Evolutionary conservation across 1,284 basidiomycete species (phyloP), one percentile per base, ranked within the genome.

Genomic region (Sanghuangporus baumii): DNA sequence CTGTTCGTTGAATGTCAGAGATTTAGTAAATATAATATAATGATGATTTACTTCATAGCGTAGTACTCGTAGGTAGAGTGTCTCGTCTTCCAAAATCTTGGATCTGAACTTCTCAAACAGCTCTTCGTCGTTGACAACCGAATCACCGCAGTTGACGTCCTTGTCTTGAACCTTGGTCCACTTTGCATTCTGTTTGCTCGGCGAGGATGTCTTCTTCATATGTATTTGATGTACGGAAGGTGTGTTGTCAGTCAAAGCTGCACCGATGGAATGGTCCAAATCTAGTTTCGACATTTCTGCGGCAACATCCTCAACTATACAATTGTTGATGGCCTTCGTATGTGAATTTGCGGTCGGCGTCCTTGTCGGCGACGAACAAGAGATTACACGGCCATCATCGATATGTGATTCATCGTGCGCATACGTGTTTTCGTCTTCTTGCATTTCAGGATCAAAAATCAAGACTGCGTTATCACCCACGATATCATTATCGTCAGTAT

Each of bases 1-100:
- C 87, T 89, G 67, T 2, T 14, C 26, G 20, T 26, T 18, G 38
- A 23, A 54, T 14, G n/a, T 40, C 12, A 43, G n/a, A 12, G 2
- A 14, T 14, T 51, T 12, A 26, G 51, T 4, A 2, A 37, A 31
- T 31, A 4, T 31, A 4, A 31, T 31, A 31, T 31, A 3, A 31
- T 31, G 26, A n/a, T 26, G 8, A 61, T 74, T 41, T 66, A 84
- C 87, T 77, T 89, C 86, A 68, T 84, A 88, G 31, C 85, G 82
- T 66, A 88, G 70, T 64, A 88, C 79, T 52, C 81, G 79, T 26
- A 78, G 71, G 70, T 87, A 76, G 12, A 89, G 72, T 51, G 72
- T 72, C 16, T 69, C 71, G 70, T 88, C 77, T 47, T 71, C 66
- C 11, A 77, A 55, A 51, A 88, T 82, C 54, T 74, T 74, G 1